Percentiles rank a stretch among this genome's conserved stretches.
Evolutionary conservation across 2,329 filamentous ascomycete genomes (phyloP).

Genomic region (Biscogniauxia marginata): DNA sequence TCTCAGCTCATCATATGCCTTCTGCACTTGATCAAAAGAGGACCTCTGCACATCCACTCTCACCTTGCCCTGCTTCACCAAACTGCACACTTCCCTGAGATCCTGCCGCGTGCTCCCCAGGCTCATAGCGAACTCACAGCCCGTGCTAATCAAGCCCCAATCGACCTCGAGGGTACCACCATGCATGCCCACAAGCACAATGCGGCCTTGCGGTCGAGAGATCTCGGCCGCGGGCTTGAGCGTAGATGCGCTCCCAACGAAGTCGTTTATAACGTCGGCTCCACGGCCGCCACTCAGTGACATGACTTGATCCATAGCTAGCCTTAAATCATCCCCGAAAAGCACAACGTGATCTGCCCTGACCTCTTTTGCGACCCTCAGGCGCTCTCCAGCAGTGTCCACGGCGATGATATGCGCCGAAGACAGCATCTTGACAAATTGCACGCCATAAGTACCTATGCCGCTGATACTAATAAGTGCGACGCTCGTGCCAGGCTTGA

Average conservation of each 20-base stretch:
- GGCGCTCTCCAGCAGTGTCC: conserved; percentile 8
- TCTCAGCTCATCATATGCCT: conserved; percentile 15
- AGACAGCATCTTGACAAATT: conserved; percentile 17
- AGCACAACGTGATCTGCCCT: conserved; percentile 13
- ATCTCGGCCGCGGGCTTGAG: conserved; percentile 16
- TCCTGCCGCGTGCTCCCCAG: conserved; percentile 20
- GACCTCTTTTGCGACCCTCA: conserved; percentile 11
- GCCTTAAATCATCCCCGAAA: conserved; percentile 5
- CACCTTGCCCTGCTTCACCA: conserved; percentile 14
- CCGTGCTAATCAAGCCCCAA: conserved; percentile 17
- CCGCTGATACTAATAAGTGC: conserved; percentile 19
- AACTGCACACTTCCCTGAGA: conserved; percentile 18
- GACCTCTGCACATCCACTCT: conserved; percentile 17
- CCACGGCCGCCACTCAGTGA: conserved; percentile 28
- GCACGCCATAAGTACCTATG: conserved; percentile 17
- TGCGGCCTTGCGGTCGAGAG: conserved; percentile 14
- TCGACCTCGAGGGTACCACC: conserved; percentile 18
- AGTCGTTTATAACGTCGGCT: conserved; percentile 32
- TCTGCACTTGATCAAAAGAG: conserved; percentile 13
- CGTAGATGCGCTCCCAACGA: conserved; percentile 13
- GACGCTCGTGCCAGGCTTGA: conserved; percentile 18
- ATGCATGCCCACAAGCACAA: conserved; percentile 20
- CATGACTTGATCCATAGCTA: conserved; percentile 16
- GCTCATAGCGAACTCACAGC: conserved; percentile 21
- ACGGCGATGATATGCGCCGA: conserved; percentile 15